phyloP scores from a whole-genome alignment of 345 rosid genomes.

The Murraya paniculata region DNA sequence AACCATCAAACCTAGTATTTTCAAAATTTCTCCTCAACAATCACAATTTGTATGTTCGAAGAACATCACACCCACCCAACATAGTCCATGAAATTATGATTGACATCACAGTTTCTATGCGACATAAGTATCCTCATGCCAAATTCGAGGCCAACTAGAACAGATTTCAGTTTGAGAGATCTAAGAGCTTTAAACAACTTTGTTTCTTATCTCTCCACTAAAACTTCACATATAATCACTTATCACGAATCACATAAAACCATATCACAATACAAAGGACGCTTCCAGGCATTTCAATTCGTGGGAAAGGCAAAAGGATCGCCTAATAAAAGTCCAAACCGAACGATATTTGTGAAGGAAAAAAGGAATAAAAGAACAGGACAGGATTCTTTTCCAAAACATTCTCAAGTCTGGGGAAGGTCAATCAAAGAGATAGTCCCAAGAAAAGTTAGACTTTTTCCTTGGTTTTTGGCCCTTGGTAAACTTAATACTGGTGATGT shows the following conservation, averaged over 20 bases:
- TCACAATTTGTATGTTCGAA: neutral
- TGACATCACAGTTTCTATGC: neutral
- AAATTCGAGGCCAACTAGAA: neutral
- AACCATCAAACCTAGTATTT: neutral
- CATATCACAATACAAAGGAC: neutral
- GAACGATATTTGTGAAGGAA: neutral
- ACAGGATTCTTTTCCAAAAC: neutral
- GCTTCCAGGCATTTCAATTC: neutral
- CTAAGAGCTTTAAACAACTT: neutral
- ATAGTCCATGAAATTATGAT: neutral
- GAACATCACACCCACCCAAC: neutral
- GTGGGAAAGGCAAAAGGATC: neutral
- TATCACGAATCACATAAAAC: neutral
- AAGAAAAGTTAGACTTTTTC: too few species aligned
- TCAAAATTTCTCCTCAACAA: neutral
- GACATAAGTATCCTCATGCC: neutral
- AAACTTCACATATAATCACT: neutral
- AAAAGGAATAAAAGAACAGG: neutral
- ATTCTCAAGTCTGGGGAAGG: neutral
- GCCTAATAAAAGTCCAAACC: neutral
- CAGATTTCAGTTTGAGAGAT: neutral
- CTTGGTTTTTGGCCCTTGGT: too few species aligned
- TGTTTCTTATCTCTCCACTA: neutral
- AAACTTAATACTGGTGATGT: too few species aligned
- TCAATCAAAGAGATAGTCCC: neutral